Evolutionary conservation across 495 filamentous ascomycete genomes (phyloP), one percentile per base, ranked within the genome.

Genomic region (Aspergillus cristatus): DNA sequence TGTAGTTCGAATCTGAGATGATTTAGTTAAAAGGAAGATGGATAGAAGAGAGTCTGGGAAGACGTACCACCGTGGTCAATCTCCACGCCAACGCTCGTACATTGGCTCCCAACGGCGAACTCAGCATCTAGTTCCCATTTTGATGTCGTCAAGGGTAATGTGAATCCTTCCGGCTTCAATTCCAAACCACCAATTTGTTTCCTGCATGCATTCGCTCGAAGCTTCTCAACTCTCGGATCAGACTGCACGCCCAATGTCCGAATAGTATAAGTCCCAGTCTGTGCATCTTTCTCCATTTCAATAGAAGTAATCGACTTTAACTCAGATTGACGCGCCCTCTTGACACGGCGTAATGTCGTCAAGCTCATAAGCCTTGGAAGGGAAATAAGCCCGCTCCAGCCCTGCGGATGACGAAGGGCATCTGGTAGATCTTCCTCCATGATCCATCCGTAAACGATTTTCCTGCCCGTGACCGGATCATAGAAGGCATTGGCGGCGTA

Each of bases 381-480:
- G 8, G 63, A 65, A n/a, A 62, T 49, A 40, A 63, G 26, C 10
- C 63, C 57, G 18, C 60, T 65, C 57, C 61, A 67, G n/a, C 55
- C 57, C 36, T 65, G 63, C 1, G 44, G 48, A 47, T 60, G 46
- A 3, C 59, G 58, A 28, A 51, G 40, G 20, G 30, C 26, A 42
- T 67, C 57, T 12, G 60, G 51, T 1, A 67, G 34, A 43, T 62
- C 59, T 30, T 67, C 60, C 30, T 67, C 59, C 0, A 54, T 60
- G 34, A 67, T 51, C 60, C 58, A 65, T 22, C 59, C 54, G 32
- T 50, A 63, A 2, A 61, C 55, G 13, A 63, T 50, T 1, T 51
- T 48, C 18, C 42, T 48, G 1, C 50, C 42, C 0, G 57, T 50
- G 22, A 58, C 40, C 0, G 50, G 48, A 36, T 67, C 63, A 45